Conservation (phyloP, 257 asterid genomes). For the Ilex aquifolium region DNA sequence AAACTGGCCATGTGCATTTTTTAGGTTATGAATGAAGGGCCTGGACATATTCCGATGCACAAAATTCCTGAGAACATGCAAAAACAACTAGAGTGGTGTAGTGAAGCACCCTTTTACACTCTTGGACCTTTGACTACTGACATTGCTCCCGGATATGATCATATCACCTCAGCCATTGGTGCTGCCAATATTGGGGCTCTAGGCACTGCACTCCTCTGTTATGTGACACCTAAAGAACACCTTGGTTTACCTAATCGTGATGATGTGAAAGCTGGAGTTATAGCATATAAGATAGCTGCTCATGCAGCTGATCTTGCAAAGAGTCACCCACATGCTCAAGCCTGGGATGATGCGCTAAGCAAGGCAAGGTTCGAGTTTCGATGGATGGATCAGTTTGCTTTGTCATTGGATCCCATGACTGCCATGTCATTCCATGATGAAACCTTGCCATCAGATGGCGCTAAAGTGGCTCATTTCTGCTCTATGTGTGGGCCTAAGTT, state of each 20-base stretch:
- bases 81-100: slow-evolving; percentile 2
- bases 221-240: background rate
- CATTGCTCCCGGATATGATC: slow-evolving; percentile 1
- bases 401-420: slow-evolving; percentile 1
- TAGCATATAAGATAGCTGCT: slow-evolving; percentile 3
- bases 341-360: slow-evolving; percentile 3
- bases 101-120: slow-evolving; percentile 1
- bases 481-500: slow-evolving; percentile 5
- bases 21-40: slow-evolving; percentile 3
- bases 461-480: slow-evolving; percentile 2
- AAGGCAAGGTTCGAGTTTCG: slow-evolving; percentile 2
- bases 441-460: slow-evolving; percentile 3
- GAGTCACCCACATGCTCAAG: background rate
- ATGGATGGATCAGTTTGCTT: slow-evolving; percentile 2
- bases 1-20: background rate
- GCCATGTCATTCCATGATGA: slow-evolving; percentile 2
- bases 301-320: slow-evolving; percentile 1
- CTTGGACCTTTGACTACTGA: slow-evolving; percentile 3
- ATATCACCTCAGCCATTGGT: slow-evolving; percentile 1
- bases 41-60: slow-evolving; percentile 4
- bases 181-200: slow-evolving; percentile 5
- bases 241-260: slow-evolving; percentile 2
- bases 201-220: slow-evolving; percentile 3
- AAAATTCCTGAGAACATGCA: slow-evolving; percentile 3
- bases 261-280: background rate